Conservation (phyloP, 768 basidiomycete species). For the Serendipita indica region DNA sequence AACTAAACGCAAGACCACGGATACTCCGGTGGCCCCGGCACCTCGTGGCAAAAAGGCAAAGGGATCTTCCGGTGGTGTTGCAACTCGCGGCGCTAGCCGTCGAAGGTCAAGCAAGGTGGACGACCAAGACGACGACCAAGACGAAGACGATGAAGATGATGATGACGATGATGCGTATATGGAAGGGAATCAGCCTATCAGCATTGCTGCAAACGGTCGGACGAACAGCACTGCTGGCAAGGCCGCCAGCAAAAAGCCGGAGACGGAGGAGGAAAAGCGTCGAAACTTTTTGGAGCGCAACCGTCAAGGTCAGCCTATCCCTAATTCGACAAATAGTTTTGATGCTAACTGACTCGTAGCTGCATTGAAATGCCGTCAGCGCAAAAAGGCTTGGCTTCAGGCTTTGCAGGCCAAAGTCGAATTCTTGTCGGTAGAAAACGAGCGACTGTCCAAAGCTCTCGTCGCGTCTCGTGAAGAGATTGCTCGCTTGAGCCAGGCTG, state of each 20-base stretch:
- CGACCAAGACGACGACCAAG: slow-evolving; percentile 25
- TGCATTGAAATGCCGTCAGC: slow-evolving; percentile 95
- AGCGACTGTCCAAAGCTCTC: slow-evolving; percentile 75
- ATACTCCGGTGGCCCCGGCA: slow-evolving; percentile 23
- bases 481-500: slow-evolving; percentile 41
- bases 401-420: slow-evolving; percentile 91
- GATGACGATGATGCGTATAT: slow-evolving; percentile 11
- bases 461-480: slow-evolving; percentile 86
- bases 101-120: slow-evolving; percentile 13
- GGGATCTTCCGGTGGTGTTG: slow-evolving; percentile 2
- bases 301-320: slow-evolving; percentile 60
- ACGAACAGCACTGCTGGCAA: slow-evolving; percentile 14
- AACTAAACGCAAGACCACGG: slow-evolving; percentile 56
- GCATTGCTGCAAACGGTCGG: slow-evolving; percentile 16
- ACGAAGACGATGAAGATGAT: slow-evolving; percentile 21
- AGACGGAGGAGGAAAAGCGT: slow-evolving; percentile 97
- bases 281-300: slow-evolving; percentile 95
- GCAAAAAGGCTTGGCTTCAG: slow-evolving; percentile 95
- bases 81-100: slow-evolving; percentile 11
- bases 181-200: neutral
- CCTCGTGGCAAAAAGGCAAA: slow-evolving; percentile 26
- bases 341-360: slow-evolving; percentile 33
- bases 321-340: neutral
- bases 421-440: slow-evolving; percentile 83
- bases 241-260: slow-evolving; percentile 49